Base-by-base conservation (phyloP, 2,329 filamentous ascomycete genomes). In the Didymella arachidicola region DNA sequence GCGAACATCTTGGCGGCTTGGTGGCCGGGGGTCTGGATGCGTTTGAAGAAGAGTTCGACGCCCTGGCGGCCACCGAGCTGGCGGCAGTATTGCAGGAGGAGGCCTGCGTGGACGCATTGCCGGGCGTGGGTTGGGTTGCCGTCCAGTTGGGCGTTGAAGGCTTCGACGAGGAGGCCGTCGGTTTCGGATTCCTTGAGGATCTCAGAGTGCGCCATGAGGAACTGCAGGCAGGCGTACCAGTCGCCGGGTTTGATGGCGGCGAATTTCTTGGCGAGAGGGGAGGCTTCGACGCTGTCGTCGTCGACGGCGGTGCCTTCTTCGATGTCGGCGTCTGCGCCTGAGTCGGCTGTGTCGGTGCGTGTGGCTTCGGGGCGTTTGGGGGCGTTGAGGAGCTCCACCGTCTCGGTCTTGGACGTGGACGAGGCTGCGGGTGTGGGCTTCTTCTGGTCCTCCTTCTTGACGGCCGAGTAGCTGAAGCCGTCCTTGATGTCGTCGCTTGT, bases 21-120 rank as follows among this genome's bases (percentile, higher is more conserved):
- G 78, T 99, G 94, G 30, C 89, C 91, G 68, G 87, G 87, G 3
- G 91, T 96, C 22, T 91, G 95, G 76, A 99, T 93, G 57, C 94
- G 90, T 80, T 95, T 96, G 85, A 99, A 99, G 83, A 99, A 99
- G 29, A 98, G 80, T 6, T 87, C 86, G 8, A 97, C 93, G 22
- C 94, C 94, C 70, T 98, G 92, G 64, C 87, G 87, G 59, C 94
- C 93, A 61, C 94, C 93, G 7, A 99, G 84, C 41, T 92, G 89
- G 10, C 94, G 87, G 79, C 95, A 99, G 81, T 99, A 99, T 77
- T 99, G 95, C 39, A 99, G 81, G 12, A 99, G 83, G 16, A 98
- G 83, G 3, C 90, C 94, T 76, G 98, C 93, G 78, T 99, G 95
- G 22, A 99, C 93, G 78, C 89, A 97, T 75, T 94, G 91, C 46